Percentiles rank a stretch among this genome's conserved stretches.
These are phyloP conservation scores for Trichoderma virens DNA, from an alignment of 495 filamentous ascomycete genomes.

Conservation along the genomic window DNA sequence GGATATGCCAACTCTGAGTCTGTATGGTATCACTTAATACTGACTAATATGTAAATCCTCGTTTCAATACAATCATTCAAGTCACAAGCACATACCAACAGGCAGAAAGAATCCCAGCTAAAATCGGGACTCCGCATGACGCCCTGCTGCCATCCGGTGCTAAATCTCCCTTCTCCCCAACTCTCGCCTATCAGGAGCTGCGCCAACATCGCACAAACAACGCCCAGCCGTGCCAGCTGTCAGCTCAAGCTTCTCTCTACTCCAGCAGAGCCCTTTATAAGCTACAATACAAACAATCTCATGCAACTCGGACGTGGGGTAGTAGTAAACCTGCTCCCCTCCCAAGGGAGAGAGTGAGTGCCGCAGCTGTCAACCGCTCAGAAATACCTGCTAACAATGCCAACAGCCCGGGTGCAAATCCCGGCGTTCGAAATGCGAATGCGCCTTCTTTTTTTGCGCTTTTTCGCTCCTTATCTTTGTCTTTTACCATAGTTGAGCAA, in stretches of 20 bases:
- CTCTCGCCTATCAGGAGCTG: neutral
- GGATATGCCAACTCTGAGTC: too few species aligned
- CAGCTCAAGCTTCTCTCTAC: neutral
- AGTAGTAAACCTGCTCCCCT: conserved; percentile 10
- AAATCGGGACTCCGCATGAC: too few species aligned
- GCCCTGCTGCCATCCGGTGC: too few species aligned
- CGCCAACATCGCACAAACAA: neutral
- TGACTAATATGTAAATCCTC: too few species aligned
- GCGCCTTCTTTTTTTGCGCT: neutral
- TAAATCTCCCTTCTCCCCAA: neutral
- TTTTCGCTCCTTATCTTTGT: neutral
- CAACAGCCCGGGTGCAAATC: conserved; percentile 10
- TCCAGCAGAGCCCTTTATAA: neutral
- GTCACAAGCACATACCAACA: too few species aligned
- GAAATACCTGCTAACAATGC: neutral
- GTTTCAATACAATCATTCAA: too few species aligned
- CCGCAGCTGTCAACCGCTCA: neutral
- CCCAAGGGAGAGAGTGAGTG: conserved; percentile 9
- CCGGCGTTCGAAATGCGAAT: conserved; percentile 7
- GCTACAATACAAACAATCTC: neutral
- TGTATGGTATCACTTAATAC: too few species aligned
- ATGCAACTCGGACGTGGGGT: conserved; percentile 8
- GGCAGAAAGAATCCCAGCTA: too few species aligned
- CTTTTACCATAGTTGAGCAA: neutral
- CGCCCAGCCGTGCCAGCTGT: neutral